These are phyloP conservation scores for Cymodocea nodosa DNA, from an alignment of 116 monocot species.

Conservation along the genomic window DNA sequence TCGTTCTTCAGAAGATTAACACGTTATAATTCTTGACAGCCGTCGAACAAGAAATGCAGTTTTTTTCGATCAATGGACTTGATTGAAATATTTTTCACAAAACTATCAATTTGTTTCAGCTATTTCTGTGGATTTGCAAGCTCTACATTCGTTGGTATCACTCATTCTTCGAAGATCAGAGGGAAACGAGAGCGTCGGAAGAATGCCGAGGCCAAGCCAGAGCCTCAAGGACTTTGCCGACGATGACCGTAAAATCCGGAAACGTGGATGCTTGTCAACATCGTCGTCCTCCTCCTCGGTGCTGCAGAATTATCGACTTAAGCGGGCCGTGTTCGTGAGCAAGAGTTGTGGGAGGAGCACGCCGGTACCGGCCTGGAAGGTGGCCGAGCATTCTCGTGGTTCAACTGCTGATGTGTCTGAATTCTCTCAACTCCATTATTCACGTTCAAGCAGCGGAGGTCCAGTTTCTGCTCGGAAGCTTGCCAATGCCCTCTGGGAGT, in stretches of 20 bases:
- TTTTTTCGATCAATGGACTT: too few relatives aligned
- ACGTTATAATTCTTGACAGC: too few relatives aligned
- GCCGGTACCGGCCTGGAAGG: slow-evolving; percentile 40
- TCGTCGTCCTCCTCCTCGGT: slow-evolving; percentile 30
- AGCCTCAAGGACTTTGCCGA: slow-evolving; percentile 3
- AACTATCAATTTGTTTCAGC: too few relatives aligned
- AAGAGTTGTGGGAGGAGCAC: slow-evolving; percentile 29
- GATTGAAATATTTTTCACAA: too few relatives aligned
- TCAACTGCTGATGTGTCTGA: slow-evolving; percentile 14
- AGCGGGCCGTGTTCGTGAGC: slow-evolving; percentile 27
- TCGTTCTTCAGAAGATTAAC: too few relatives aligned
- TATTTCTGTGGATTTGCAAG: too few relatives aligned
- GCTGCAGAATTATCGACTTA: slow-evolving; percentile 26
- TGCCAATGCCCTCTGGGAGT: slow-evolving; percentile 51
- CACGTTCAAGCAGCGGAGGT: background rate
- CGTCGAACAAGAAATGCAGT: too few relatives aligned
- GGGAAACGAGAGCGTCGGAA: background rate
- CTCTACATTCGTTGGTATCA: background rate
- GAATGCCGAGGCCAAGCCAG: slow-evolving; percentile 32
- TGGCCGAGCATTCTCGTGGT: slow-evolving; percentile 23
- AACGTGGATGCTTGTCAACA: slow-evolving; percentile 26
- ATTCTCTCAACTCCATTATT: background rate
- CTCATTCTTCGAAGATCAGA: too few relatives aligned
- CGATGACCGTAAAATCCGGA: slow-evolving; percentile 26
- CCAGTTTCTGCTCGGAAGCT: slow-evolving; percentile 63